Conservation (phyloP, 2,329 filamentous ascomycete genomes). For the Colletotrichum lentis region DNA sequence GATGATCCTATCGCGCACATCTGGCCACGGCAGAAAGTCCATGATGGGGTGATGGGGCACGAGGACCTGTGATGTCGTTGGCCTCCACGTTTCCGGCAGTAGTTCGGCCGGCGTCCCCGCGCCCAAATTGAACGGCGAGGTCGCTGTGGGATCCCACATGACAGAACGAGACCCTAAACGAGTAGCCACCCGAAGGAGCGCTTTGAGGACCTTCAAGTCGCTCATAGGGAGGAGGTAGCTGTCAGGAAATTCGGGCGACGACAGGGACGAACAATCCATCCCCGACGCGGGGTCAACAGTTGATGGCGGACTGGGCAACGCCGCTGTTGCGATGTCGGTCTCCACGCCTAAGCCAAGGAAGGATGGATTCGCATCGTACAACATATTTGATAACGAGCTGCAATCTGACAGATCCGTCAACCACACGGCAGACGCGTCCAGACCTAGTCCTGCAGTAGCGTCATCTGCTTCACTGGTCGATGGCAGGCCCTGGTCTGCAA, state of each 20-base stretch:
- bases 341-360: not conserved
- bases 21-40: slow-evolving; percentile 67
- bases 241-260: slow-evolving; percentile 50
- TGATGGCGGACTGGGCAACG: slow-evolving; percentile 5
- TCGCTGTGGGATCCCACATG: slow-evolving; percentile 57
- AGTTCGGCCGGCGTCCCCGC: slow-evolving; percentile 46
- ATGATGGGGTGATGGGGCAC: slow-evolving; percentile 65
- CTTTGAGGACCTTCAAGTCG: slow-evolving; percentile 59
- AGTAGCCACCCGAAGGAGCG: slow-evolving; percentile 56
- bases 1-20: slow-evolving; percentile 61
- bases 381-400: slow-evolving; percentile 9
- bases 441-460: slow-evolving; percentile 25
- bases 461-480: slow-evolving; percentile 2
- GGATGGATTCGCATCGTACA: not conserved
- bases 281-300: slow-evolving; percentile 35
- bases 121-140: slow-evolving; percentile 56
- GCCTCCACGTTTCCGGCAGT: slow-evolving; percentile 58
- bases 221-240: slow-evolving; percentile 58
- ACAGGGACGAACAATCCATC: slow-evolving; percentile 19
- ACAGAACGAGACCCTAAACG: slow-evolving; percentile 53
- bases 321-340: not conserved
- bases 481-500: slow-evolving; percentile 13
- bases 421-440: slow-evolving; percentile 17
- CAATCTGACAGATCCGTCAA: slow-evolving; percentile 17
- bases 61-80: slow-evolving; percentile 58